These are phyloP conservation scores for Sporisorium exsertum DNA, from an alignment of 1,284 basidiomycete genomes.

Conservation along the genomic window DNA sequence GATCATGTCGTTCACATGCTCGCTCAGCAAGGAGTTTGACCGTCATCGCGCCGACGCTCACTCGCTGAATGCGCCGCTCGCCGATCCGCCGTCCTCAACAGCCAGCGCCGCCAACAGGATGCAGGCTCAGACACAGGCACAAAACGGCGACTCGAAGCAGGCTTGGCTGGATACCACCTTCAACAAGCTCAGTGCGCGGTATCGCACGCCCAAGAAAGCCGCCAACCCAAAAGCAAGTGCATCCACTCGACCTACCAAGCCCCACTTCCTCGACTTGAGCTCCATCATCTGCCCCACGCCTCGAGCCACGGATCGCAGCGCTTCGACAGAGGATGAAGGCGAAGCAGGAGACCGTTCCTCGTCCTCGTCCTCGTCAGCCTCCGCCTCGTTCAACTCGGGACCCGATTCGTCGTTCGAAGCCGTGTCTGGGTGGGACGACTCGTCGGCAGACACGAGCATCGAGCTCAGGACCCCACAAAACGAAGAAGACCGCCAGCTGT, in stretches of 20 bases:
- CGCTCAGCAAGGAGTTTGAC: slow-evolving; percentile 47
- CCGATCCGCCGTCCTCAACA: slow-evolving; percentile 5
- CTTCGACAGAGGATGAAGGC: slow-evolving; percentile 24
- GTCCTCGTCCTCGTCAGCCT: slow-evolving; percentile 20
- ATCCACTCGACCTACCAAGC: slow-evolving; percentile 18
- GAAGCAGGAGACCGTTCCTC: slow-evolving; percentile 35
- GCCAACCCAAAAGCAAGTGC: slow-evolving; percentile 6
- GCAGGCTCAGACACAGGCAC: not conserved
- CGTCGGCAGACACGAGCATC: slow-evolving; percentile 31
- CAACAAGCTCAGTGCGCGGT: slow-evolving; percentile 36
- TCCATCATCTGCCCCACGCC: slow-evolving; percentile 44
- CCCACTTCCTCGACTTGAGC: slow-evolving; percentile 54
- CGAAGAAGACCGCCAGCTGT: slow-evolving; percentile 33
- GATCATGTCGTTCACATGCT: slow-evolving; percentile 44
- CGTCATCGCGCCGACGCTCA: slow-evolving; percentile 23
- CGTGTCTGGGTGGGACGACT: slow-evolving; percentile 41
- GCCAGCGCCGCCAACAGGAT: not conserved
- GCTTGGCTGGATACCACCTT: slow-evolving; percentile 48
- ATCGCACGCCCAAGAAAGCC: slow-evolving; percentile 29
- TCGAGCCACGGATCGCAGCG: not conserved
- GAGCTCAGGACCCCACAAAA: slow-evolving; percentile 43
- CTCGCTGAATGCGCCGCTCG: slow-evolving; percentile 13
- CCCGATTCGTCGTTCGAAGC: slow-evolving; percentile 39
- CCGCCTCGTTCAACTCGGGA: slow-evolving; percentile 32
- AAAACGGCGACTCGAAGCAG: slow-evolving; percentile 19